Percentiles rank a stretch among this genome's conserved stretches.
Evolutionary conservation across 2,329 filamentous ascomycete genomes (phyloP).

Genomic region (Raffaelea albimanens): DNA sequence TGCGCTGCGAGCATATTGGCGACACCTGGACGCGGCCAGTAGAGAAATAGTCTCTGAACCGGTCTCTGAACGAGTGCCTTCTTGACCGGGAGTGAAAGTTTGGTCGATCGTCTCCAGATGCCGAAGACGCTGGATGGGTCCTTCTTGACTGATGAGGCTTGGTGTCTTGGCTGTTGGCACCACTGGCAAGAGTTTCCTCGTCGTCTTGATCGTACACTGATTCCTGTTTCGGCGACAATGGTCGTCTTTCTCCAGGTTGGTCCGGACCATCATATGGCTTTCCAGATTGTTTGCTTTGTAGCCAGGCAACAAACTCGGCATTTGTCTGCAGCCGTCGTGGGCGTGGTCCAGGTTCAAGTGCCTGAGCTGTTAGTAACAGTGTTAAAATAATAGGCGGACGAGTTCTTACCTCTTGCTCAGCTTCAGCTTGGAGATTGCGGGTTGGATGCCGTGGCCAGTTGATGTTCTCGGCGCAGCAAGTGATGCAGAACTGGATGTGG

Average conservation of each 20-base stretch:
- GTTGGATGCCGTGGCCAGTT: constrained; percentile 16
- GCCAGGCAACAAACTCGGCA: neutral
- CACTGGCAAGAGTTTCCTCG: too few relatives aligned
- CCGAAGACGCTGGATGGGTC: too few relatives aligned
- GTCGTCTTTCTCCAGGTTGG: too few relatives aligned
- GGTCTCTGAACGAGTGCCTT: too few relatives aligned
- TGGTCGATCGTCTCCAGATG: too few relatives aligned
- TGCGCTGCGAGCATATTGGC: neutral
- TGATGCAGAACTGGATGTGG: constrained; percentile 12
- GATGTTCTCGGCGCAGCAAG: constrained; percentile 14
- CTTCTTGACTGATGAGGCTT: too few relatives aligned
- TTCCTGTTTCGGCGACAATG: too few relatives aligned
- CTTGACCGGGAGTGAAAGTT: too few relatives aligned
- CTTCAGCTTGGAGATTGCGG: constrained; percentile 15
- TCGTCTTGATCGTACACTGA: too few relatives aligned
- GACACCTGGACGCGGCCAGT: neutral
- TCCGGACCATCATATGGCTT: too few relatives aligned
- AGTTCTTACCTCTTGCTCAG: constrained; percentile 8
- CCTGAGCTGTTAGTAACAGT: neutral
- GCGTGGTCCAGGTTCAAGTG: neutral
- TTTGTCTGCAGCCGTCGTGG: constrained; percentile 4
- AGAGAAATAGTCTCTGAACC: too few relatives aligned
- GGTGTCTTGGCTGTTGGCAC: too few relatives aligned
- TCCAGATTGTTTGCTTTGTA: neutral
- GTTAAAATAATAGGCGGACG: neutral